Evolutionary conservation across 768 basidiomycete genomes (phyloP).

Genomic region (Porpolomopsis calyptriformis): DNA sequence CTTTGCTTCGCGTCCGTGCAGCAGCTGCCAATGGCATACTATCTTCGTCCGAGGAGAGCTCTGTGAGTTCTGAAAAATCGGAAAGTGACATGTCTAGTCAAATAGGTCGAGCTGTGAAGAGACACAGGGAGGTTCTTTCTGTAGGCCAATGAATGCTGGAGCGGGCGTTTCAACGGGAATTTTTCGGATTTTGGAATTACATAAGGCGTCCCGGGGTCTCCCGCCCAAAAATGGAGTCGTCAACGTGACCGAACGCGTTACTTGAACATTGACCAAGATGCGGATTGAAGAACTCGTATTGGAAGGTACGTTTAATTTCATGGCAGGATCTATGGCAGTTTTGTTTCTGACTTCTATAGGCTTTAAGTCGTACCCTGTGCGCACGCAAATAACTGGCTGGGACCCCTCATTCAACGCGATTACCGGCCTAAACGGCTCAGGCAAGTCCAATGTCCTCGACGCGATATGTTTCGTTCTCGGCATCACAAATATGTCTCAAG

Average conservation of each 20-base stretch:
- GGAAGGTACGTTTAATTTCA: slow-evolving; percentile 47
- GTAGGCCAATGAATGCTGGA: no score
- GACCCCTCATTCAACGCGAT: slow-evolving; percentile 98
- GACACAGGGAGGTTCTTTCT: no score
- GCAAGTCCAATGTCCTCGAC: slow-evolving; percentile 98
- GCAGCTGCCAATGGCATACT: slow-evolving; percentile 10
- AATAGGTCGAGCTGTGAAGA: neutral
- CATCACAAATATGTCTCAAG: slow-evolving; percentile 93
- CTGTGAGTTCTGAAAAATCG: slow-evolving; percentile 39
- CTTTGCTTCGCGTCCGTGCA: slow-evolving; percentile 12
- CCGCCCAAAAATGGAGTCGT: neutral
- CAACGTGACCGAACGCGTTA: neutral
- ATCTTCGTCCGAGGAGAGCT: slow-evolving; percentile 32
- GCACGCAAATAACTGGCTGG: slow-evolving; percentile 95
- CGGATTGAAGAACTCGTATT: slow-evolving; percentile 92
- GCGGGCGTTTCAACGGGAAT: no score
- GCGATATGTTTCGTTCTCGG: slow-evolving; percentile 98
- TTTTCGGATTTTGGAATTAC: no score
- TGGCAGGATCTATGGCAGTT: neutral
- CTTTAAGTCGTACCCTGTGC: slow-evolving; percentile 96
- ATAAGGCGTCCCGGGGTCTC: neutral
- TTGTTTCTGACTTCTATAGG: slow-evolving; percentile 33
- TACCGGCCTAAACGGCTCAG: slow-evolving; percentile 90
- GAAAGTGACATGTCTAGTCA: slow-evolving; percentile 27
- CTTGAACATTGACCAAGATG: slow-evolving; percentile 36